Evolutionary conservation across 2,329 filamentous ascomycete genomes (phyloP), one percentile per base, ranked within the genome.

Genomic region (Cyphellophora europaea): DNA sequence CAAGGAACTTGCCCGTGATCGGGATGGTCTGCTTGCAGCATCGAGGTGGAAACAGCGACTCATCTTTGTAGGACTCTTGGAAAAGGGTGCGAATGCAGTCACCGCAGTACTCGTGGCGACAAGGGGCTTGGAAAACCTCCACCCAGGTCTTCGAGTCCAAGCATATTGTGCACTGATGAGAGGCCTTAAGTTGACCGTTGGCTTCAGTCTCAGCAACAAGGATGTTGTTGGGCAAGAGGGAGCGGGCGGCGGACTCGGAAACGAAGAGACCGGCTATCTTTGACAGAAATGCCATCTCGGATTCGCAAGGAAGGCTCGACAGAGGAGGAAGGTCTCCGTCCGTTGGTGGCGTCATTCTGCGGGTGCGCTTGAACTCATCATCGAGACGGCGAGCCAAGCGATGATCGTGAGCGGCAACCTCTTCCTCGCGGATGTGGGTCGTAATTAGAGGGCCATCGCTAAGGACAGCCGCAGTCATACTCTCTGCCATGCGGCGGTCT

Each of bases 11-110:
- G 21, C n/a, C n/a, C n/a, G n/a, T n/a, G 21, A 25, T 25, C n/a
- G 21, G 21, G 8, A 25, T 25, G 21, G n/a, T n/a, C n/a, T 25
- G 21, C 21, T n/a, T 8, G n/a, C 21, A 25, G 52, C 73, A 78
- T 2, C 61, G 57, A 0, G 73, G 71, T 0, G 73, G 74, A 37
- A 73, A 78, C 0, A 71, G 46, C 0, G 62, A 56, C 36, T 77
- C 67, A 40, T 75, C 67, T 0, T 37, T 53, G 15, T 69, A 56
- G 0, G 67, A 57, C 0, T 49, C 36, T 1, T 39, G 11, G 48
- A 77, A 70, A 0, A 75, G 58, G 0, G 40, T 36, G 2, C 47
- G 45, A 0, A 77, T 44, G 45, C 74, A 78, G 1, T 41, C 42
- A 0, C 49, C 49, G 43, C 73, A 79, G 49, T 75, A 77, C 3